A percentile compares a stretch with the other conserved stretches of the same genome.
Evolutionary conservation across 345 rosid genomes (phyloP).

Genomic region (Crucihimalaya himalaica): DNA sequence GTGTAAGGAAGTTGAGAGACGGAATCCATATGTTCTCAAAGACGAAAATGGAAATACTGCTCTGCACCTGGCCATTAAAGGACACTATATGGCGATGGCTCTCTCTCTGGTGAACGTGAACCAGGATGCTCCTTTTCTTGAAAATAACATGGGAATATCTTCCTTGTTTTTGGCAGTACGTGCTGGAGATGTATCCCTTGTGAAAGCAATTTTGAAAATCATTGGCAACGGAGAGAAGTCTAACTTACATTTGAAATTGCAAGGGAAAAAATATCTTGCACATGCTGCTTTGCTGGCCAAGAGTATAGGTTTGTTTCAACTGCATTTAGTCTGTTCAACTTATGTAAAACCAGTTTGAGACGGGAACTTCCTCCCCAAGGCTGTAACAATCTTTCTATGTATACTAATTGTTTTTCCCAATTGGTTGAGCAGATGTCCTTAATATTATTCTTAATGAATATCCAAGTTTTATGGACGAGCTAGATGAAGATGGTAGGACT

Average conservation of each 20-base stretch:
- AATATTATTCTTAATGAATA: neutral
- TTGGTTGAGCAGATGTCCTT: neutral
- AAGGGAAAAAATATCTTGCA: neutral
- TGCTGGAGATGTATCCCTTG: neutral
- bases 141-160: neutral
- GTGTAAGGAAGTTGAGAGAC: neutral
- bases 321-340: neutral
- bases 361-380: neutral
- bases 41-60: constrained; percentile 36
- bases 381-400: neutral
- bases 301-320: neutral
- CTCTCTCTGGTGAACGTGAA: neutral
- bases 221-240: neutral
- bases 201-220: neutral
- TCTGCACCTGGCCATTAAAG: constrained; percentile 20
- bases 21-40: neutral
- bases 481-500: neutral
- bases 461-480: neutral
- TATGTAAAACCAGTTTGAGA: neutral
- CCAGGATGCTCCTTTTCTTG: neutral
- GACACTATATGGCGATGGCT: neutral
- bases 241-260: neutral
- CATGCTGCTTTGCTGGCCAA: neutral
- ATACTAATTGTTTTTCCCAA: neutral
- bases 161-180: neutral